Evolutionary conservation across 2,329 filamentous ascomycete species (phyloP), one percentile per base, ranked within the genome.

Genomic region (Xylogone sp.): DNA sequence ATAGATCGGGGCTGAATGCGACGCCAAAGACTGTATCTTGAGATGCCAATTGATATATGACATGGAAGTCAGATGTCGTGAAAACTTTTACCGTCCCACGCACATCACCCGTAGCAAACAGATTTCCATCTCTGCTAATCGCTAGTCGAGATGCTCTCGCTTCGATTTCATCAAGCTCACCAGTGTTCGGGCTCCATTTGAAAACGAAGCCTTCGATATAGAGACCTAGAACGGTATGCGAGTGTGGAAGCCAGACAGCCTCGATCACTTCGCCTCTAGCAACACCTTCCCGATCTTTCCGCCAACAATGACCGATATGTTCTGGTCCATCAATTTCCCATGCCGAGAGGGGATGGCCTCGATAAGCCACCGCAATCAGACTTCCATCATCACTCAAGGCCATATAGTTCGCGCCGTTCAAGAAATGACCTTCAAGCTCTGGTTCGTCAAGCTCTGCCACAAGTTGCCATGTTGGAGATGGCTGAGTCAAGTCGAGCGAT

Each of bases 41-140:
- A 21, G 45, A 51, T 3, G 43, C 39, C 18, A 56, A 22, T 18
- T 48, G 53, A 39, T 55, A 56, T 1, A 52, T 34, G 9, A 53
- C 21, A n/a, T 19, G 9, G 21, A 55, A 53, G 16, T 48, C 21
- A 20, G 42, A 1, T 44, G 50, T 54, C 47, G 54, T 44, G 56
- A 58, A 54, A 16, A 67, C 42, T 21, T 56, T 53, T 18, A 64
- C 50, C 2, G 21, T 53, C 3, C 60, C 56, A 19, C 42, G 20
- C 9, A 13, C 49, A 45, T 58, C 55, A 19, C 51, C 55, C 2
- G 57, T 60, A 9, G 51, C 48, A 21, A 62, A 61, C 2, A 60
- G 24, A 13, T 10, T 50, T 20, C 57, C 60, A 22, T 61, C 55
- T 20, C 49, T 46, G 39, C 52, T 56, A 22, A 19, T 43, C 21